Evolutionary conservation across 768 basidiomycete species (phyloP).

Genomic region (Amanita exitialis): DNA sequence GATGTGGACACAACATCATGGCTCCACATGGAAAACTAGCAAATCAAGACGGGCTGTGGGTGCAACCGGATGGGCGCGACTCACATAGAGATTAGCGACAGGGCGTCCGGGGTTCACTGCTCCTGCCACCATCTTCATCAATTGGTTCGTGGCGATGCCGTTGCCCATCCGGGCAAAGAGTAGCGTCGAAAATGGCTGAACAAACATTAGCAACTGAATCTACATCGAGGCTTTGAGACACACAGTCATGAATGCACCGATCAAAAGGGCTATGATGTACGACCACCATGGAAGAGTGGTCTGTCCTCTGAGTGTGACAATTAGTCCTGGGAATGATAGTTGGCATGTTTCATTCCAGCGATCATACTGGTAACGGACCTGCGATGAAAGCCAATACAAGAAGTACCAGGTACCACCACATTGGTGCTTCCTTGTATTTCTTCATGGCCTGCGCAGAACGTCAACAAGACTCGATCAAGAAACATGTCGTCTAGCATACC

Average conservation of each 20-base stretch:
- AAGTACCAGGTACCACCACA: constrained; percentile 49
- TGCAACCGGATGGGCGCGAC: constrained; percentile 5
- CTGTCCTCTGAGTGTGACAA: constrained; percentile 46
- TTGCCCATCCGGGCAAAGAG: constrained; percentile 52
- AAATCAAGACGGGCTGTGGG: neutral
- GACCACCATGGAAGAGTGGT: constrained; percentile 58
- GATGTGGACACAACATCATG: constrained; percentile 50
- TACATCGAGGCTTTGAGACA: neutral
- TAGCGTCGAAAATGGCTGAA: constrained; percentile 45
- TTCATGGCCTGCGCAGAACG: constrained; percentile 32
- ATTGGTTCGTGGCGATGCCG: constrained; percentile 47
- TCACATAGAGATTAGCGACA: constrained; percentile 59
- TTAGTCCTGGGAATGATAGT: constrained; percentile 27
- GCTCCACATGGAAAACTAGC: constrained; percentile 59
- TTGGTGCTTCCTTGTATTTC: constrained; percentile 50
- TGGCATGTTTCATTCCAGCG: neutral
- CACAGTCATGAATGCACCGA: constrained; percentile 36
- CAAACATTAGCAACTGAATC: neutral
- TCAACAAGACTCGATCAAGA: neutral
- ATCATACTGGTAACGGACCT: constrained; percentile 23
- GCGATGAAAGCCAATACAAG: constrained; percentile 43
- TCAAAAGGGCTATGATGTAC: constrained; percentile 44
- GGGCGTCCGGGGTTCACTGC: constrained; percentile 53
- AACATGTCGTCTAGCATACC: constrained; percentile 14
- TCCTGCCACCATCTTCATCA: constrained; percentile 60